Evolutionary conservation across 2,329 filamentous ascomycete genomes (phyloP).

Genomic region (Orbilia ellipsospora): DNA sequence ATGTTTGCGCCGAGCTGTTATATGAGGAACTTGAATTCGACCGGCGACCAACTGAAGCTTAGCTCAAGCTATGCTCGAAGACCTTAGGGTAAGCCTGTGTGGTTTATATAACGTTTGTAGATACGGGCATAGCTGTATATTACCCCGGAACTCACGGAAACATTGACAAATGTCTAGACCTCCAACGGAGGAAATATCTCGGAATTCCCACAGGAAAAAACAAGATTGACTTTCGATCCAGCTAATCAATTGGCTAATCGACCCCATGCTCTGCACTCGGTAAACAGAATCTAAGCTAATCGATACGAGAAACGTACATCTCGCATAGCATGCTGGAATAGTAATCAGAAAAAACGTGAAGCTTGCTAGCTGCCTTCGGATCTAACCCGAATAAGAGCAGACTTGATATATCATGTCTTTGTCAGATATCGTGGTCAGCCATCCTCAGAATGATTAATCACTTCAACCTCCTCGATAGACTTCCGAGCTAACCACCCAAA

Average conservation of each 20-base stretch:
- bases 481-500: no score
- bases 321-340: slow-evolving; percentile 3
- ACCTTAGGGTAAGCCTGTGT: not conserved
- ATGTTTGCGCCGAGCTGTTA: no score
- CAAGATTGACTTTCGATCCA: no score
- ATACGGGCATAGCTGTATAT: not conserved
- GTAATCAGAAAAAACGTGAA: slow-evolving; percentile 28
- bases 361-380: not conserved
- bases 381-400: slow-evolving; percentile 16
- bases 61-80: no score
- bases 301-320: slow-evolving; percentile 7
- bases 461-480: no score
- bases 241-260: slow-evolving; percentile 20
- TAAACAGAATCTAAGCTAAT: not conserved
- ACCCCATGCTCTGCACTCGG: not conserved
- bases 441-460: slow-evolving; percentile 24
- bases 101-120: not conserved
- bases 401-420: slow-evolving; percentile 16
- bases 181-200: no score
- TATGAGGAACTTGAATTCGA: no score
- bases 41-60: no score
- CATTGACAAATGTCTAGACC: no score
- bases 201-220: no score
- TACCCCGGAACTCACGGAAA: not conserved
- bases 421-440: slow-evolving; percentile 25